phyloP scores from a whole-genome alignment of 1,284 basidiomycete species.

The Cryptococcus depauperatus region DNA sequence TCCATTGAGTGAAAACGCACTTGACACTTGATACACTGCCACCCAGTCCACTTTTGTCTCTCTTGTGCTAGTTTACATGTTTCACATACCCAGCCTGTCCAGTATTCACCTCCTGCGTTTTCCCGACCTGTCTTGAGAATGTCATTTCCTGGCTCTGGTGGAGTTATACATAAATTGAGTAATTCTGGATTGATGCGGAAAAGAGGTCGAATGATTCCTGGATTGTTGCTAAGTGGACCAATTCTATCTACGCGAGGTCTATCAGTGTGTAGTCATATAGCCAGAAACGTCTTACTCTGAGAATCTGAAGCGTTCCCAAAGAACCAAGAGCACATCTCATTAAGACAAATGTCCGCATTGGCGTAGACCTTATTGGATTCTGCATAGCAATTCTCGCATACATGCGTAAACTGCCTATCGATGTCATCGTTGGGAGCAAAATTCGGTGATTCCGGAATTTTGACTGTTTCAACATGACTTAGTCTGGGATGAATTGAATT shows the following conservation, averaged over 20 bases:
- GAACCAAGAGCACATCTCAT: slow-evolving; percentile 21
- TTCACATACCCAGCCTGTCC: slow-evolving; percentile 36
- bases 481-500: too few species aligned
- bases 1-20: too few species aligned
- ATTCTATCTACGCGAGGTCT: slow-evolving; percentile 8
- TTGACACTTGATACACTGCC: slow-evolving; percentile 33
- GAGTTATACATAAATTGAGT: slow-evolving; percentile 20
- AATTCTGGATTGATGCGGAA: slow-evolving; percentile 19
- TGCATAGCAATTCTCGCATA: slow-evolving; percentile 14
- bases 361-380: slow-evolving; percentile 19
- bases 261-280: neutral
- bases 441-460: too few species aligned
- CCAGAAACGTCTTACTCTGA: slow-evolving; percentile 3
- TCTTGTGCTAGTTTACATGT: slow-evolving; percentile 35
- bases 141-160: slow-evolving; percentile 10
- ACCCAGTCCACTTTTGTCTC: slow-evolving; percentile 31
- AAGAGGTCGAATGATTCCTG: slow-evolving; percentile 6
- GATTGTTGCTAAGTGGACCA: slow-evolving; percentile 12
- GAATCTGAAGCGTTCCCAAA: slow-evolving; percentile 12
- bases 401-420: neutral
- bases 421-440: too few species aligned
- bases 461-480: too few species aligned
- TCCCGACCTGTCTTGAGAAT: slow-evolving; percentile 8
- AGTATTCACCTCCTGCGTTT: slow-evolving; percentile 24
- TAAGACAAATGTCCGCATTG: slow-evolving; percentile 19